These are phyloP conservation scores for Rhodosporidiobolus sp. DNA, from an alignment of 768 basidiomycete genomes.

Conservation along the genomic window DNA sequence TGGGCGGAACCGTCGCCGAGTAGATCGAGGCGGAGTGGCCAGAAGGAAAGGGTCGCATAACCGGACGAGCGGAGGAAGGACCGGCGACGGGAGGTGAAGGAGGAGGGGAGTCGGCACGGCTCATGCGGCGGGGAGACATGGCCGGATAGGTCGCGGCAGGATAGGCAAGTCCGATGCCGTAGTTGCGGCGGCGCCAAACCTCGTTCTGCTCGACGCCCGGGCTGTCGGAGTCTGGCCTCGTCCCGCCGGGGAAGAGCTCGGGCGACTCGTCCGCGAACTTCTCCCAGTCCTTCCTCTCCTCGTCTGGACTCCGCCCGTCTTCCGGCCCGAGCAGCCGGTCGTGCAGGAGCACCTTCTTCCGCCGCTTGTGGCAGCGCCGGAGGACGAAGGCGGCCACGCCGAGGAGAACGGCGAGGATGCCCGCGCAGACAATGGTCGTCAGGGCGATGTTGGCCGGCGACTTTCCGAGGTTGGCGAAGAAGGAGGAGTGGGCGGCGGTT, in stretches of 20 bases:
- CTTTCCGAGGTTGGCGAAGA: conserved; percentile 59
- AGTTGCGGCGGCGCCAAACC: not conserved
- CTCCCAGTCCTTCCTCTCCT: not conserved
- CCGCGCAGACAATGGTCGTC: conserved; percentile 17
- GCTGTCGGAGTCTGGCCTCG: not conserved
- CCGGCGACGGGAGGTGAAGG: not conserved
- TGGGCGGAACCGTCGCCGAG: too few species aligned
- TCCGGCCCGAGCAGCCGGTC: conserved; percentile 2
- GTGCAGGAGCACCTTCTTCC: not conserved
- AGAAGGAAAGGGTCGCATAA: not conserved
- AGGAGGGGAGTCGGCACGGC: not conserved
- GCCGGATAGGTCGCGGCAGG: not conserved
- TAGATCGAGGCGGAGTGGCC: not conserved
- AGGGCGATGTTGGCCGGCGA: conserved; percentile 62
- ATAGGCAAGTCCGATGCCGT: not conserved
- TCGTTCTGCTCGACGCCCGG: not conserved
- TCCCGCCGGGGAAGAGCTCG: too few species aligned
- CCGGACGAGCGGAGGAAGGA: not conserved
- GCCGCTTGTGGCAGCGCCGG: conserved; percentile 14
- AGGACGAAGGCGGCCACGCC: conserved; percentile 14
- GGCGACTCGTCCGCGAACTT: not conserved
- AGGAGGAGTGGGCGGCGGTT: conserved; percentile 45
- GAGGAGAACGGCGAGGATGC: conserved; percentile 23
- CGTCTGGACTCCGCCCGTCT: not conserved
- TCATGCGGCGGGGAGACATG: not conserved